Conservation (phyloP, 345 rosid genomes). For the Euphorbia tirucalli region DNA sequence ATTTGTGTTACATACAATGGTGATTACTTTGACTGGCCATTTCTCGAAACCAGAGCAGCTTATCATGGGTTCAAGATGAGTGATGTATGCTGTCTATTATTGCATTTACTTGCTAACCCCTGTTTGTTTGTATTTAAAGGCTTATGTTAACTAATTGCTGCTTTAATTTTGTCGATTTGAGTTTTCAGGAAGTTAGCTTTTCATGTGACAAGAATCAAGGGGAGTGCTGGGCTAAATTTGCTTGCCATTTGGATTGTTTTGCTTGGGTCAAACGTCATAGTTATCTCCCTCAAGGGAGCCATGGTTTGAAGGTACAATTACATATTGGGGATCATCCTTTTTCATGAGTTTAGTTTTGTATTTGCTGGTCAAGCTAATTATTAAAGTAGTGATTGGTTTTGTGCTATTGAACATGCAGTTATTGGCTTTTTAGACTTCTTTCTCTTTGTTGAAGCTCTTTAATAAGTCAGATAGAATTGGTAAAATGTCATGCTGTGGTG, state of each 20-base stretch:
- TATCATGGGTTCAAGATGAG: constrained; percentile 80
- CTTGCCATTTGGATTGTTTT: constrained; percentile 96
- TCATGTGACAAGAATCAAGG: constrained; percentile 88
- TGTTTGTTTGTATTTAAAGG: too few relatives aligned
- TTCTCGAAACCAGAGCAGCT: constrained; percentile 91
- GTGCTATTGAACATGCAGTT: too few relatives aligned
- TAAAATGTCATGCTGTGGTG: neutral
- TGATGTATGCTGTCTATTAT: constrained; percentile 48
- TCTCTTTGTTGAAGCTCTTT: too few relatives aligned
- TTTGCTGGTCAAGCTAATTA: constrained; percentile 9
- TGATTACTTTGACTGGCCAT: constrained; percentile 97
- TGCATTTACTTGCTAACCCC: constrained; percentile 1
- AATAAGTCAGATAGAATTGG: neutral
- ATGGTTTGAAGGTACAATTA: constrained; percentile 77
- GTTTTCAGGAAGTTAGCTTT: constrained; percentile 87
- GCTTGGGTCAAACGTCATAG: constrained; percentile 99
- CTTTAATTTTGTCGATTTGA: constrained; percentile 10
- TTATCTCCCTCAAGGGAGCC: constrained; percentile 99
- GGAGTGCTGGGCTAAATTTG: constrained; percentile 88
- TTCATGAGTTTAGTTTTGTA: constrained; percentile 11
- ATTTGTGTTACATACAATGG: constrained; percentile 96
- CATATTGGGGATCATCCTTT: constrained; percentile 10
- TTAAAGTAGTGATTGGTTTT: neutral
- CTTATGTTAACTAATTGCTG: neutral
- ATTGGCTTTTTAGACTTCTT: too few relatives aligned